Evolutionary conservation across 2,329 filamentous ascomycete species (phyloP), one percentile per base, ranked within the genome.

Genomic region (Cercospora zeina): DNA sequence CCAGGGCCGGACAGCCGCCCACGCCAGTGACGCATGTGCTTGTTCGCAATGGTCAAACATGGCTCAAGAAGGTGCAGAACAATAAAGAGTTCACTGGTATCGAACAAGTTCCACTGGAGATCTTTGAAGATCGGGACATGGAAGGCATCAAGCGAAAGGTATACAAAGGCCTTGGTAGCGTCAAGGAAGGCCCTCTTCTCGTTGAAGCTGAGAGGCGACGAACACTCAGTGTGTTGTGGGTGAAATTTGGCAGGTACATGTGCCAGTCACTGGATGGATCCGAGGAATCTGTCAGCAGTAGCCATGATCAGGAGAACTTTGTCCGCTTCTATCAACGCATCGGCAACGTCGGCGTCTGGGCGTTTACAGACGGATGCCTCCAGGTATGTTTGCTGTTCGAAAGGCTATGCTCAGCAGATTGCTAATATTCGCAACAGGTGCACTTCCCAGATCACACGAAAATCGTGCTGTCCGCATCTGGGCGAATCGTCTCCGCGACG

Each of bases 391-490:
- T 58, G 0, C 8, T 19, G 16, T 27, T 27, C 24, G 21, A 31
- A 24, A n/a, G 16, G 27, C 37, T 33, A 9, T 4, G 11, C 1
- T 55, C 11, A 10, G n/a, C 14, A 30, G 13, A n/a, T 30, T 61
- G 50, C 63, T 71, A 60, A 70, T 14, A 21, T 42, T 2, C 16
- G 33, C 7, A 3, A 1, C 67, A 91, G 84, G 90, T 93, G 77
- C 93, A 95, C 77, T 95, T 95, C 75, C 90, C 90, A 2, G 90
- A 95, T 69, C 90, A 95, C 74, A 93, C 90, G 62, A 95, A 95
- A 77, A 84, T 95, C 59, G 88, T 93, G 11, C 78, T 95, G 27
- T 90, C 91, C 62, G 79, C 87, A 0, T 85, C 88, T 31, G 90
- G 89, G n/a, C 85, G 83, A 1, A 89, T 87, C 81, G 88, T 89